Conservation (phyloP, 495 filamentous ascomycete species). For the Podospora bellae-mahoneyi region DNA sequence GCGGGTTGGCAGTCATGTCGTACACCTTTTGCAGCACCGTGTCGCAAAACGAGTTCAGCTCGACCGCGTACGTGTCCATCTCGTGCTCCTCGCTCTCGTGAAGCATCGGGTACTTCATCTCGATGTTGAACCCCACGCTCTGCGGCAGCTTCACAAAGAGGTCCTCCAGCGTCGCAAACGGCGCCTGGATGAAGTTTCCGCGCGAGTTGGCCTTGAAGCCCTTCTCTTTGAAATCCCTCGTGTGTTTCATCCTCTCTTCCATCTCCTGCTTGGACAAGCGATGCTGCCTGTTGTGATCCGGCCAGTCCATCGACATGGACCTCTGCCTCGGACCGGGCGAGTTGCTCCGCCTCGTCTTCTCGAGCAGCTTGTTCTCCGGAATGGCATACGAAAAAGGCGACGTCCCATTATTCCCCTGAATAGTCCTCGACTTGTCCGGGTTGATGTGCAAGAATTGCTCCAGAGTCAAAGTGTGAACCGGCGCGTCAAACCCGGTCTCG, state of each 20-base stretch:
- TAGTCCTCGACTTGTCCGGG: conserved; percentile 40
- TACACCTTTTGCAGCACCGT: conserved; percentile 87
- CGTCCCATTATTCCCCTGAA: background rate
- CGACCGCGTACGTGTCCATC: conserved; percentile 96
- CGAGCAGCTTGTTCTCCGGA: conserved; percentile 28
- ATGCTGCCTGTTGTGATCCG: conserved; percentile 19
- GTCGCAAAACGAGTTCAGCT: conserved; percentile 96
- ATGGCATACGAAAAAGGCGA: conserved; percentile 13
- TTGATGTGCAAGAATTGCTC: conserved; percentile 92
- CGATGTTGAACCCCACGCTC: conserved; percentile 91
- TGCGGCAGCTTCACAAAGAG: conserved; percentile 81
- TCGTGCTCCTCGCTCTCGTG: conserved; percentile 89
- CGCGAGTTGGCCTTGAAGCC: conserved; percentile 96
- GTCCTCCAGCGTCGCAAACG: conserved; percentile 91
- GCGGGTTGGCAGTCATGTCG: conserved; percentile 50
- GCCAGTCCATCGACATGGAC: conserved; percentile 47
- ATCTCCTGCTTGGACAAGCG: conserved; percentile 48
- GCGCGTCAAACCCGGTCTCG: conserved; percentile 96
- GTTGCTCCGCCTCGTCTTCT: conserved; percentile 31
- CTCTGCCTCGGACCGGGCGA: conserved; percentile 39
- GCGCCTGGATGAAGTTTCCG: conserved; percentile 88
- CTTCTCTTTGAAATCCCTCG: conserved; percentile 79
- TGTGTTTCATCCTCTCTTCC: conserved; percentile 94
- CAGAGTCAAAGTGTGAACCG: conserved; percentile 89
- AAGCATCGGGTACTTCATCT: conserved; percentile 99